phyloP scores from a whole-genome alignment of 441 rosid genomes.

The Syzygium malaccense region DNA sequence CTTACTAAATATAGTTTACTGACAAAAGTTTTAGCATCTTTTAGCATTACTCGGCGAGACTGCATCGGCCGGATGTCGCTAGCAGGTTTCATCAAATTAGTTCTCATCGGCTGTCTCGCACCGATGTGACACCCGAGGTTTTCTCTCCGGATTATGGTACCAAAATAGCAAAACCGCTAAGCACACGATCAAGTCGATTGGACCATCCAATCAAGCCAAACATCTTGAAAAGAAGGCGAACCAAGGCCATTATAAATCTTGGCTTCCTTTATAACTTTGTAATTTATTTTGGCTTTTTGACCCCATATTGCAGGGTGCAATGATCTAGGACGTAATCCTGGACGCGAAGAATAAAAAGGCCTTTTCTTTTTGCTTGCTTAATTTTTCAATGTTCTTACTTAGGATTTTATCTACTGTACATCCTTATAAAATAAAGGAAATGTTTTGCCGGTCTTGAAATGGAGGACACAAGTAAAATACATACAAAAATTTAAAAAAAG shows the following conservation, averaged over 20 bases:
- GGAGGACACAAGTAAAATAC: not conserved
- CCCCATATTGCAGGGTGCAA: too few species aligned
- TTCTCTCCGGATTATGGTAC: not conserved
- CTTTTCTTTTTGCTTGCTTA: too few species aligned
- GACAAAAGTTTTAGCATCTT: not conserved
- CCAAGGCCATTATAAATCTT: not conserved
- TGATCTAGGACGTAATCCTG: too few species aligned
- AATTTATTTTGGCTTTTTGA: too few species aligned
- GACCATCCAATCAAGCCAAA: not conserved
- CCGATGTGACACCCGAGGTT: not conserved
- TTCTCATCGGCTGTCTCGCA: not conserved
- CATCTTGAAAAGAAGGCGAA: not conserved
- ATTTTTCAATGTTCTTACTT: too few species aligned
- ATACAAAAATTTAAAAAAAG: rapidly evolving
- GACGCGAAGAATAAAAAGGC: too few species aligned
- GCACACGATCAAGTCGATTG: not conserved
- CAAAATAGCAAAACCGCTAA: not conserved
- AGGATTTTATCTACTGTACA: too few species aligned
- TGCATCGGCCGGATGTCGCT: not conserved
- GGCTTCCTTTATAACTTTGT: not conserved
- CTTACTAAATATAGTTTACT: not conserved
- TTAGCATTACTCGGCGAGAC: not conserved
- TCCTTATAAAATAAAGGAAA: too few species aligned
- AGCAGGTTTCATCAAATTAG: not conserved
- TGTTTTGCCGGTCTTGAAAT: not conserved